A percentile compares a stretch with the other conserved stretches of the same genome.
phyloP scores from a whole-genome alignment of 768 basidiomycete species.

The Termitomyces sp. region DNA sequence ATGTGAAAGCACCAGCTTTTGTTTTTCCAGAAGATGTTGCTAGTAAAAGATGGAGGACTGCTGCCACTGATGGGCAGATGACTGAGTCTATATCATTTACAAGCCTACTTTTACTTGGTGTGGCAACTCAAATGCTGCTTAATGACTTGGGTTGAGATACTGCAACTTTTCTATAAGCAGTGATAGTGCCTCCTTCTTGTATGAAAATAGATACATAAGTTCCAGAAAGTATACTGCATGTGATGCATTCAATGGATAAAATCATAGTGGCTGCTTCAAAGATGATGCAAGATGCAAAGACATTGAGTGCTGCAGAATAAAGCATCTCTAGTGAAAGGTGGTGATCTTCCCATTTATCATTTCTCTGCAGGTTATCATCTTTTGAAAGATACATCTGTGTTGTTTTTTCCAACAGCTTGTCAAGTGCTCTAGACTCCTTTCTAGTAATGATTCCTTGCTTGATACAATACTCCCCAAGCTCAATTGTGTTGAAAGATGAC shows the following conservation, averaged over 20 bases:
- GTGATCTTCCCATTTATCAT: neutral
- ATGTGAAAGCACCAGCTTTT: too few relatives aligned
- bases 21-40: neutral
- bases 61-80: neutral
- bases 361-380: neutral
- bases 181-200: neutral
- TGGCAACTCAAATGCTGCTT: neutral
- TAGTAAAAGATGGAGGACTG: neutral
- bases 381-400: neutral
- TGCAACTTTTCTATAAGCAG: neutral
- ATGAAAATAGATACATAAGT: neutral
- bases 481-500: neutral
- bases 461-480: slow-evolving; percentile 7
- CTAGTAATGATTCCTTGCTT: neutral
- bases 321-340: neutral
- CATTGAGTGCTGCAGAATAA: neutral
- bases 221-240: neutral
- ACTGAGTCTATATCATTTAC: neutral
- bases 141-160: neutral
- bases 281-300: neutral
- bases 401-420: neutral
- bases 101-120: neutral
- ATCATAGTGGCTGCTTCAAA: neutral
- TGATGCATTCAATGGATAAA: neutral
- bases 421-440: neutral